Conservation (phyloP, 1,284 basidiomycete species). For the Papiliotrema fonsecae region DNA sequence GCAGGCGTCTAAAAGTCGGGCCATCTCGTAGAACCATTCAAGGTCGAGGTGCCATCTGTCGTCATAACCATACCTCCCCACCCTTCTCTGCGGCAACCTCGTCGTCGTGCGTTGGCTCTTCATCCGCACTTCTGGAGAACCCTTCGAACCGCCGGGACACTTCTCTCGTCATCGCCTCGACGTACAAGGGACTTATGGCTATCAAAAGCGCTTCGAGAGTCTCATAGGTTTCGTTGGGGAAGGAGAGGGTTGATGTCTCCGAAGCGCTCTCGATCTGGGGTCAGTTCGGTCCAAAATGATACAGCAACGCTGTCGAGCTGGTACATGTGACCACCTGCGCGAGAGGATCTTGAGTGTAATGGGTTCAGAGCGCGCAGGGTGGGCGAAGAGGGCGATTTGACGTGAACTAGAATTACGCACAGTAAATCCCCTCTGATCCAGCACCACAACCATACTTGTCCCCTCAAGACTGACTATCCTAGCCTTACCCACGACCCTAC, state of each 20-base stretch:
- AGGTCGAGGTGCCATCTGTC: neutral
- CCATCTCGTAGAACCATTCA: neutral
- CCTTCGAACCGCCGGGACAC: slow-evolving; percentile 30
- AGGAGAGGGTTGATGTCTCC: slow-evolving; percentile 1
- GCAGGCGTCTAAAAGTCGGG: neutral
- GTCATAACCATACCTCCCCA: slow-evolving; percentile 1
- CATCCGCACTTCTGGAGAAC: neutral
- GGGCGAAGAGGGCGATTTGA: neutral
- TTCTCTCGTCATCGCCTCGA: slow-evolving; percentile 34
- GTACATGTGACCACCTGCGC: neutral
- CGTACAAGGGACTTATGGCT: slow-evolving; percentile 32
- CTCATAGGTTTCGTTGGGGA: slow-evolving; percentile 26
- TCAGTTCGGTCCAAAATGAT: neutral
- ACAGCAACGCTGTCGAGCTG: neutral
- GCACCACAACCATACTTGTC: slow-evolving; percentile 15
- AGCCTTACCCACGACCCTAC: slow-evolving; percentile 19
- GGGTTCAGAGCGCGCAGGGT: too few species aligned
- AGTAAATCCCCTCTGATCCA: slow-evolving; percentile 35
- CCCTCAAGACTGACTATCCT: slow-evolving; percentile 17
- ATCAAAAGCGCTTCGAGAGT: slow-evolving; percentile 40
- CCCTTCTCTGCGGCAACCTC: slow-evolving; percentile 1
- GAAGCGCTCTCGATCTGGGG: slow-evolving; percentile 10
- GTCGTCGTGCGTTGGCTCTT: neutral
- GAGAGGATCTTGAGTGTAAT: neutral
- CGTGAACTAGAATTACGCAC: too few species aligned